Evolutionary conservation across 2,329 filamentous ascomycete genomes (phyloP).

Genomic region (Aspergillus piperis): DNA sequence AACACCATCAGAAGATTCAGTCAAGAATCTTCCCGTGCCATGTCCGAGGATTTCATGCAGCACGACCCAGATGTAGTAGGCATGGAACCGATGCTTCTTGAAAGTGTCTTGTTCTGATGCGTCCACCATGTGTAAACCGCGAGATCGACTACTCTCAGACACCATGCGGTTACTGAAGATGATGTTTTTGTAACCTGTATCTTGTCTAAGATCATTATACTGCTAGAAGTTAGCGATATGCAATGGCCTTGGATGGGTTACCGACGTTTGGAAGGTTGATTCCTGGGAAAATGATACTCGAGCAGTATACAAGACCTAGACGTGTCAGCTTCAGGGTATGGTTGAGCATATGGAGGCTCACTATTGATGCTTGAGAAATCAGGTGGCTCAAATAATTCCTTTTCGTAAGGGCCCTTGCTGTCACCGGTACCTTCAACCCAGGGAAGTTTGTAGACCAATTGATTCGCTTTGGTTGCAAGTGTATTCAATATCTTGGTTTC

Average conservation of each 20-base stretch:
- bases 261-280: conserved; percentile 55
- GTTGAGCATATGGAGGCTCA: neutral
- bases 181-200: conserved; percentile 87
- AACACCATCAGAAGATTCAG: conserved; percentile 50
- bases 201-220: conserved; percentile 77
- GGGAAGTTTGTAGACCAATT: conserved; percentile 25
- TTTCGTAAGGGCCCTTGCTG: conserved; percentile 28
- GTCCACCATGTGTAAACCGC: conserved; percentile 18
- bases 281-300: conserved; percentile 46
- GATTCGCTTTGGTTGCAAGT: conserved; percentile 13
- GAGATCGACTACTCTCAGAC: conserved; percentile 16
- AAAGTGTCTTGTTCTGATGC: conserved; percentile 12
- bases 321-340: neutral
- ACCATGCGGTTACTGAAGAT: conserved; percentile 57
- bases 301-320: conserved; percentile 48
- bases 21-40: conserved; percentile 63
- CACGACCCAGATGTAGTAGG: conserved; percentile 35
- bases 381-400: conserved; percentile 14
- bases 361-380: conserved; percentile 23
- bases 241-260: neutral
- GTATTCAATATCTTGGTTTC: conserved; percentile 23
- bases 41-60: conserved; percentile 63
- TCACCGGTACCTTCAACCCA: conserved; percentile 35
- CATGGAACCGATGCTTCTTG: conserved; percentile 15
- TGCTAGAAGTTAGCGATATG: conserved; percentile 12